A percentile compares a stretch with the other conserved stretches of the same genome.
Conservation (phyloP, 768 basidiomycete genomes). For the Hydnum rufescens region DNA sequence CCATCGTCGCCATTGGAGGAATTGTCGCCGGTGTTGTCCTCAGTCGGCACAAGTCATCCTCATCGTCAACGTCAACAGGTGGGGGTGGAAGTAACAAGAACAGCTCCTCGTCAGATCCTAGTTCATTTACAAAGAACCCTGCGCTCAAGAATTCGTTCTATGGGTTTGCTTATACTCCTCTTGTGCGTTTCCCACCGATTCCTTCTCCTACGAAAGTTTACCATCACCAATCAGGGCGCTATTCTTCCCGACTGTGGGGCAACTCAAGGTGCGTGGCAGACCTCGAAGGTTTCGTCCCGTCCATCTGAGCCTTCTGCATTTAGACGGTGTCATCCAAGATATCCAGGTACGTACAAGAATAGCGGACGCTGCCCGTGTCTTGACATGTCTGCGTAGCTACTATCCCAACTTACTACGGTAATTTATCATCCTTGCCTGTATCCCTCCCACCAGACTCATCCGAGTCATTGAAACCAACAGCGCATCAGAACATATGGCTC, state of each 20-base stretch:
- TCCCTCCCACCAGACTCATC: constrained; percentile 3
- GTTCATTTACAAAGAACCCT: constrained; percentile 49
- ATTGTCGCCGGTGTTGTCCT: constrained; percentile 48
- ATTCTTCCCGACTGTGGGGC: constrained; percentile 52
- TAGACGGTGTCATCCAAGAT: constrained; percentile 11
- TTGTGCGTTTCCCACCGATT: constrained; percentile 11
- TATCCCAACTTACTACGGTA: constrained; percentile 66
- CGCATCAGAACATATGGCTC: constrained; percentile 71
- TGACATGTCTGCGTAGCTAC: constrained; percentile 25
- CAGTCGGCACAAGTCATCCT: constrained; percentile 29
- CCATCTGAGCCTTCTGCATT: background rate
- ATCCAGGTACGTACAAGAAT: constrained; percentile 4
- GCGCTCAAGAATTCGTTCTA: constrained; percentile 58
- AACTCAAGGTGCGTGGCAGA: constrained; percentile 15
- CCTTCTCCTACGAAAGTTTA: background rate
- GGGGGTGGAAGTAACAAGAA: constrained; percentile 15
- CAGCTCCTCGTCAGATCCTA: constrained; percentile 34
- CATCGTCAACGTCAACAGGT: constrained; percentile 7
- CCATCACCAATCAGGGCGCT: constrained; percentile 23
- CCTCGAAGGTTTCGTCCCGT: constrained; percentile 8
- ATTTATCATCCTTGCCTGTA: constrained; percentile 4
- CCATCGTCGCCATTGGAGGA: constrained; percentile 31
- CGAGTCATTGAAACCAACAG: constrained; percentile 15
- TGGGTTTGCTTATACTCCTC: constrained; percentile 73
- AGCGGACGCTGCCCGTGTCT: background rate